Evolutionary conservation across 2,329 filamentous ascomycete genomes (phyloP).

Genomic region (Chaetothyriales sp.): DNA sequence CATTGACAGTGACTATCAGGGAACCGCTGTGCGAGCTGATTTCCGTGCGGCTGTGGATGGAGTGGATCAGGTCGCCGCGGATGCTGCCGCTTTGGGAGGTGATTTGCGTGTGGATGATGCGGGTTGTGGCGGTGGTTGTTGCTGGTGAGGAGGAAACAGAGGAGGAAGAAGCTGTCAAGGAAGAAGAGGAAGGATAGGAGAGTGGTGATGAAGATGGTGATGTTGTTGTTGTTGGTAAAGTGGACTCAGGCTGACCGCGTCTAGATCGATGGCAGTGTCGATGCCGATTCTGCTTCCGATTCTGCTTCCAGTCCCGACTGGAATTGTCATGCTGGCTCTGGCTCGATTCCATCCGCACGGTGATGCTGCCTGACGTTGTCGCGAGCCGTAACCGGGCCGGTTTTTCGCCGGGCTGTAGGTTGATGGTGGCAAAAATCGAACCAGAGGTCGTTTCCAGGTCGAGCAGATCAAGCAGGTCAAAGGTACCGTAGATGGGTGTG

Average conservation of each 20-base stretch:
- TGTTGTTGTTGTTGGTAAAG: too few species aligned
- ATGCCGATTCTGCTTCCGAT: neutral
- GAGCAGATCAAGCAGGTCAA: slow-evolving; percentile 23
- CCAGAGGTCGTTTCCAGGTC: slow-evolving; percentile 22
- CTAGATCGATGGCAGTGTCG: too few species aligned
- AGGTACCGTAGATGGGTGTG: slow-evolving; percentile 19
- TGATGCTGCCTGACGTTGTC: slow-evolving; percentile 19
- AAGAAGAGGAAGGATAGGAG: neutral
- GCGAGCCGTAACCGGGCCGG: slow-evolving; percentile 15
- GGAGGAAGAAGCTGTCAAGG: slow-evolving; percentile 6
- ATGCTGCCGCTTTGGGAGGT: slow-evolving; percentile 20
- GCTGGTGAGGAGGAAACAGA: neutral
- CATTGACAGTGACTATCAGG: slow-evolving; percentile 36
- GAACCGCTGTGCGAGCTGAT: slow-evolving; percentile 33
- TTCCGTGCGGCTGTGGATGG: slow-evolving; percentile 30
- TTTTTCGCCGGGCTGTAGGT: slow-evolving; percentile 23
- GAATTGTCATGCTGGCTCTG: neutral
- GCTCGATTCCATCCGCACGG: slow-evolving; percentile 11
- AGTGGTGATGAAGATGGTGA: too few species aligned
- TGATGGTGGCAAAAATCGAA: slow-evolving; percentile 20
- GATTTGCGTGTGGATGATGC: slow-evolving; percentile 19
- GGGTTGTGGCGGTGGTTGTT: slow-evolving; percentile 1
- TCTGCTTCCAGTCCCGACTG: neutral
- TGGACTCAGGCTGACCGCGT: too few species aligned
- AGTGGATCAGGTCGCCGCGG: slow-evolving; percentile 33